Percentiles rank a stretch among this genome's conserved stretches.
These are phyloP conservation scores for Catunica adiposa DNA, from an alignment of 2,329 filamentous ascomycete species.

Conservation along the genomic window DNA sequence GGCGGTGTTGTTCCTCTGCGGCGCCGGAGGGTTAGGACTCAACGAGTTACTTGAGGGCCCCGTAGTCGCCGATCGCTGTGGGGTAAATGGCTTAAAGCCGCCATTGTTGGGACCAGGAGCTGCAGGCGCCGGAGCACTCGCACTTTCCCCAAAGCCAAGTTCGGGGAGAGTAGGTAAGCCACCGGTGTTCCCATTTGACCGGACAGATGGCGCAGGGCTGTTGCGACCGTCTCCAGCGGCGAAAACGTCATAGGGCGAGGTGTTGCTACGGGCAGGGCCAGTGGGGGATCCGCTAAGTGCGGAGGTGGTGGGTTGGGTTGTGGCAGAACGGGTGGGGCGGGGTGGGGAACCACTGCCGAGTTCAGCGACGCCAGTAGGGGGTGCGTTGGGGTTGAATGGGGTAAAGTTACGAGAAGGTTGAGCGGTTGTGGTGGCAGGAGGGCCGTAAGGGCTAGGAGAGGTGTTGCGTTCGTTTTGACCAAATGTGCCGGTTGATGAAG, in stretches of 20 bases:
- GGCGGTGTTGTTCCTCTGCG: constrained; percentile 31
- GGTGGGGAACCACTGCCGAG: constrained; percentile 20
- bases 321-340: constrained; percentile 17
- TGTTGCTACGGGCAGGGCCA: constrained; percentile 14
- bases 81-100: constrained; percentile 10
- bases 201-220: constrained; percentile 21
- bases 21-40: constrained; percentile 18
- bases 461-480: constrained; percentile 16
- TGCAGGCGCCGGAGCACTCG: background rate
- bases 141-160: background rate
- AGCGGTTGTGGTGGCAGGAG: no score
- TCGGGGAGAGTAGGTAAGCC: background rate
- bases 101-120: constrained; percentile 1
- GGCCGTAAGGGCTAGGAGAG: constrained; percentile 16
- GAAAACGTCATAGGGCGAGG: constrained; percentile 18
- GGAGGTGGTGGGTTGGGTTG: constrained; percentile 12
- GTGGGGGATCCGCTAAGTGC: background rate
- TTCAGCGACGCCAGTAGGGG: constrained; percentile 20
- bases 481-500: constrained; percentile 15
- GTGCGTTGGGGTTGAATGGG: constrained; percentile 10
- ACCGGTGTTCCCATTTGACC: background rate
- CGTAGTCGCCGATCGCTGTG: constrained; percentile 15
- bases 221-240: constrained; percentile 21
- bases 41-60: background rate
- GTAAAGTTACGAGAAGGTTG: constrained; percentile 14